These are phyloP conservation scores for Phaffia rhodozyma DNA, from an alignment of 1,284 basidiomycete genomes.

Conservation along the genomic window DNA sequence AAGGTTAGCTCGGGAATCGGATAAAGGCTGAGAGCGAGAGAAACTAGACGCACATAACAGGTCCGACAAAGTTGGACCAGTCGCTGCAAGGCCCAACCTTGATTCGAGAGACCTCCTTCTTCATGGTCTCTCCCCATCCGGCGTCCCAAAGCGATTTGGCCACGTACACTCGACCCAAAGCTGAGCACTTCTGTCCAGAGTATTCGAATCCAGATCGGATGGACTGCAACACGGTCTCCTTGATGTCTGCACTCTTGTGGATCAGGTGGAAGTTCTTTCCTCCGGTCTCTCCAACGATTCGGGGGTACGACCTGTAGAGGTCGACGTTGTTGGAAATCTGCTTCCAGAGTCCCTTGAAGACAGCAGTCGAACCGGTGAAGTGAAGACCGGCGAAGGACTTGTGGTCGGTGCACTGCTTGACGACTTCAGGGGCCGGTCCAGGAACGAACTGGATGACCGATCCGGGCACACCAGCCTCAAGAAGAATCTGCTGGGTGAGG, in stretches of 20 bases:
- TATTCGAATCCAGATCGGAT: conserved; percentile 92
- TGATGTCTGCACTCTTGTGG: conserved; percentile 74
- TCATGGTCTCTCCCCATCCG: conserved; percentile 73
- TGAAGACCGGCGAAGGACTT: conserved; percentile 77
- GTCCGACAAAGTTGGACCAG: conserved; percentile 82
- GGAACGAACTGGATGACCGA: conserved; percentile 97
- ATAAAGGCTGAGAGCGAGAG: background rate
- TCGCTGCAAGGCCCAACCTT: conserved; percentile 69
- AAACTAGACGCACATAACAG: conserved; percentile 62
- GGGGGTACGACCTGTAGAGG: conserved; percentile 74
- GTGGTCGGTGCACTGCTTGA: conserved; percentile 67
- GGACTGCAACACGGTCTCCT: conserved; percentile 76
- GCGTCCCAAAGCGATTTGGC: conserved; percentile 72
- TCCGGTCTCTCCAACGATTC: conserved; percentile 87
- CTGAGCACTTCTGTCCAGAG: conserved; percentile 97
- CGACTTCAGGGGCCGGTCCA: conserved; percentile 67
- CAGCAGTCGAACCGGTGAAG: conserved; percentile 91
- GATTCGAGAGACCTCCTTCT: conserved; percentile 67
- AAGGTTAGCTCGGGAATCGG: background rate
- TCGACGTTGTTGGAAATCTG: conserved; percentile 82
- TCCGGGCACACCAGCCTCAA: conserved; percentile 85
- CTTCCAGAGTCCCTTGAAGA: conserved; percentile 95
- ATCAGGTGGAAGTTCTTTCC: conserved; percentile 96
- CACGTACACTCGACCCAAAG: conserved; percentile 83
- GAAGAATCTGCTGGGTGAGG: conserved; percentile 78